Evolutionary conservation across 768 basidiomycete genomes (phyloP), one percentile per base, ranked within the genome.

Genomic region (Rhodotorula graminis): DNA sequence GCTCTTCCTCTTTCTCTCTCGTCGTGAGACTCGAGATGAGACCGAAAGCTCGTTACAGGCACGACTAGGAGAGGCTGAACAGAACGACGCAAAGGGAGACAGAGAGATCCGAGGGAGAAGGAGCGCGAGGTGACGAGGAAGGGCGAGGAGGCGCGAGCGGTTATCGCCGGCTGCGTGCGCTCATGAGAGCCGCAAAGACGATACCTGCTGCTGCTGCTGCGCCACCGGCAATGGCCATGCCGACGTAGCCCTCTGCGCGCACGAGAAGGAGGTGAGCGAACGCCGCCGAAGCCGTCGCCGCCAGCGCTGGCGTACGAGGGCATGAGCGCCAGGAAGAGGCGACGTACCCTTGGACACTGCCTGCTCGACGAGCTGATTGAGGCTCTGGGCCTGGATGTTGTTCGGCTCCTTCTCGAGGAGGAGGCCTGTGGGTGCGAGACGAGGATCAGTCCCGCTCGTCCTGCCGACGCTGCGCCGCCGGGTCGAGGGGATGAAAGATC

Each of bases 191-290:
- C 9, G 82, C 80, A 5, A 81, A 70, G 23, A 82, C 72, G 25
- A 83, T 69, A 1, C 82, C 81, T 64, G 92, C 90, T 31, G 95
- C 78, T 23, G 95, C 93, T 23, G 91, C 93, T 55, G 86, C 89
- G 66, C 93, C 92, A 63, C 94, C 94, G 29, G 88, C 92, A 56
- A 99, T 84, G 23, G 93, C 96, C 89, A 99, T 93, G 60, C 96
- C 96, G 62, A 97, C 91, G 81, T 97, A 97, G n/a, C 94, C 94
- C 82, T 99, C 95, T 94, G 80, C 12, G 49, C 44, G 55, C 19
- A 21, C 31, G 60, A 63, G 12, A 58, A 53, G 6, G 11, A 53
- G 14, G 27, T 8, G 49, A 23, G 53, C 37, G 37, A 4, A 37
- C 4, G 37, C 4, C 37, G 37, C 37, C 37, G 37, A 37, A 25